phyloP scores from a whole-genome alignment of 202 grass and related monocot genomes.

The Saccharum hybrid region DNA sequence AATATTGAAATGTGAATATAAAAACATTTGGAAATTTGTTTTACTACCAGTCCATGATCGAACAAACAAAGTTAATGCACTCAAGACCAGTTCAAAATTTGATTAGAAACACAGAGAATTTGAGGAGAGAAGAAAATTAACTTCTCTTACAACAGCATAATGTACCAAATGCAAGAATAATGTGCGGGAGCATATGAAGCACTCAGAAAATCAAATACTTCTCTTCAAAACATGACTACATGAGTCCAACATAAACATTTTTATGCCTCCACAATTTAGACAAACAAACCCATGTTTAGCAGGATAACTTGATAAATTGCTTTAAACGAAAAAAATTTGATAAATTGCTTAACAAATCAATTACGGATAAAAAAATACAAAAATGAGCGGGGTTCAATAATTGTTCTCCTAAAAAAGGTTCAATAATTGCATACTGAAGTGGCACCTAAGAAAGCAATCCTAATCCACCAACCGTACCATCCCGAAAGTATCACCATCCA shows the following conservation, averaged over 20 bases:
- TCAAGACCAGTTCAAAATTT: neutral
- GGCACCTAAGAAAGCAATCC: slow-evolving; percentile 23
- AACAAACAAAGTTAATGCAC: slow-evolving; percentile 8
- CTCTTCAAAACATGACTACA: neutral
- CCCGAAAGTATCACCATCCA: slow-evolving; percentile 40
- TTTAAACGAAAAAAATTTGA: neutral
- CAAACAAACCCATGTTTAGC: neutral
- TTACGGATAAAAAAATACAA: neutral
- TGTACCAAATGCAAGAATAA: slow-evolving; percentile 5
- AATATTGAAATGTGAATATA: neutral
- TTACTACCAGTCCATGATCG: neutral
- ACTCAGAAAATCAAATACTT: neutral
- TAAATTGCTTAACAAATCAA: slow-evolving; percentile 25
- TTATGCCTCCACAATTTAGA: neutral
- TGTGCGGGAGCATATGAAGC: neutral
- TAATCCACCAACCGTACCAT: slow-evolving; percentile 33
- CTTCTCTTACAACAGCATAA: neutral
- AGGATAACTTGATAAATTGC: slow-evolving; percentile 8
- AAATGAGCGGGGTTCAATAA: slow-evolving; percentile 12
- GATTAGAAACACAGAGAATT: neutral
- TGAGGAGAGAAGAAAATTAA: neutral
- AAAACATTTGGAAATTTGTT: neutral
- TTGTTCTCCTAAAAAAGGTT: neutral
- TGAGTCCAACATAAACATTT: neutral
- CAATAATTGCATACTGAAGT: slow-evolving; percentile 34